Conservation (phyloP, 225 moss, liverwort and hornwort species). For the Takakia lepidozioides region DNA sequence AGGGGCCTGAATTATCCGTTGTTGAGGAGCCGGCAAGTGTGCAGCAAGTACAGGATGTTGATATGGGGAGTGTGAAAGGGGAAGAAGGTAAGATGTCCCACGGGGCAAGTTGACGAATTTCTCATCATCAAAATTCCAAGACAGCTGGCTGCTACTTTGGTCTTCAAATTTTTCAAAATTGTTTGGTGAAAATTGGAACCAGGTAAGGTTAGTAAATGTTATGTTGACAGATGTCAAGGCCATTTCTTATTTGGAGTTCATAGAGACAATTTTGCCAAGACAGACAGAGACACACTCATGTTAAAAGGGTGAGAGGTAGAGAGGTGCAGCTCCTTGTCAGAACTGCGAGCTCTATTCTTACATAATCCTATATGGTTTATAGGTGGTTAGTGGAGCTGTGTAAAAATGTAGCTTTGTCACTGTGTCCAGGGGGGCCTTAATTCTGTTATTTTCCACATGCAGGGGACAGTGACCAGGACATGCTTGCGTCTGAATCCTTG, state of each 20-base stretch:
- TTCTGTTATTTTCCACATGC: conserved; percentile 51
- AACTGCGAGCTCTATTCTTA: conserved; percentile 12
- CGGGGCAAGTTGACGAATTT: conserved; percentile 30
- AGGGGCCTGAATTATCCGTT: conserved; percentile 17
- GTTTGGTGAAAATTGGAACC: conserved; percentile 27
- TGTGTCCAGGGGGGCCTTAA: conserved; percentile 44
- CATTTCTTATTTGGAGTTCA: conserved; percentile 6
- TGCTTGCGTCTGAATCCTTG: conserved; percentile 26
- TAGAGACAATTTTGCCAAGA: conserved; percentile 16
- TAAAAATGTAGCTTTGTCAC: conserved; percentile 30
- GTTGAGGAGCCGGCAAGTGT: conserved; percentile 39
- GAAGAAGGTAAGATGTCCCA: conserved; percentile 47
- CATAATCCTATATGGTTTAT: too few relatives aligned
- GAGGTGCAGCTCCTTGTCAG: conserved; percentile 19
- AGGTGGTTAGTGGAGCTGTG: too few relatives aligned
- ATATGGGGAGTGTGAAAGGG: conserved; percentile 38
- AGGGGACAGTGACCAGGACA: conserved; percentile 42
- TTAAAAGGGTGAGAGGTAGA: conserved; percentile 10
- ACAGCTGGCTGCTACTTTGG: conserved; percentile 14
- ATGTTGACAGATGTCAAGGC: conserved; percentile 9
- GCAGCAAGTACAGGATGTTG: conserved; percentile 21
- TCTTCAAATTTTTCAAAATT: conserved; percentile 9
- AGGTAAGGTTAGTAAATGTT: conserved; percentile 25
- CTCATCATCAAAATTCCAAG: conserved; percentile 23
- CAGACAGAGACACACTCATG: conserved; percentile 3